Percentiles rank a stretch among this genome's conserved stretches.
Evolutionary conservation across 805 yeast genomes (phyloP).

Genomic region (Wickerhamiella sorbophila): DNA sequence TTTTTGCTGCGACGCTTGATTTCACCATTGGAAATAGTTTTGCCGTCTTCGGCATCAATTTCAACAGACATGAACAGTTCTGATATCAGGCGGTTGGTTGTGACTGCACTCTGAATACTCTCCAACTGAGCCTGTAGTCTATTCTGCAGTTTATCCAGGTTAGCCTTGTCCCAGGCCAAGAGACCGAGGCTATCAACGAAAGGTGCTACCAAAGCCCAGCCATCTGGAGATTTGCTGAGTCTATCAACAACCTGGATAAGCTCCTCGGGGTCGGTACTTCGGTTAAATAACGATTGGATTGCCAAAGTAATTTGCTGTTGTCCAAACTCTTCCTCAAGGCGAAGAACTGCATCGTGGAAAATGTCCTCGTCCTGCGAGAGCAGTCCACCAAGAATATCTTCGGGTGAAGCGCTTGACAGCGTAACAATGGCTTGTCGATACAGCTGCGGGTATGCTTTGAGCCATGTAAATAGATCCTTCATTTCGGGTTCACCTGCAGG

Average conservation of each 20-base stretch:
- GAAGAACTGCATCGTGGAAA: conserved; percentile 49
- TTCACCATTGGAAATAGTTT: conserved; percentile 13
- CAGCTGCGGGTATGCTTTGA: conserved; percentile 45
- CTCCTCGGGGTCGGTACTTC: conserved; percentile 10
- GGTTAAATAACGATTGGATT: conserved; percentile 17
- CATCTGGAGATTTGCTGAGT: conserved; percentile 34
- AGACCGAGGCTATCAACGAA: conserved; percentile 63
- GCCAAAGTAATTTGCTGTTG: conserved; percentile 26
- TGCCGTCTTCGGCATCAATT: conserved; percentile 11
- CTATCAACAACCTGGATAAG: conserved; percentile 28
- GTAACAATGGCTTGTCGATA: conserved; percentile 73
- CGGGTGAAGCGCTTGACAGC: conserved; percentile 51
- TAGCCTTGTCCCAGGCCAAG: conserved; percentile 44
- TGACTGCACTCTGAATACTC: conserved; percentile 18
- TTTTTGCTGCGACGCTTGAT: conserved; percentile 16
- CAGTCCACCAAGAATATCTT: conserved; percentile 50
- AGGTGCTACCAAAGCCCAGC: conserved; percentile 48
- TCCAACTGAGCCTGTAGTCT: conserved; percentile 37
- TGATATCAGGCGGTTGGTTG: conserved; percentile 16
- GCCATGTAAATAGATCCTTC: conserved; percentile 35
- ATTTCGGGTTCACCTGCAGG: conserved; percentile 37
- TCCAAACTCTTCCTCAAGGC: conserved; percentile 55
- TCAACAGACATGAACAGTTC: conserved; percentile 20
- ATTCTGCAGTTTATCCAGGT: conserved; percentile 32
- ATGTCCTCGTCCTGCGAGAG: conserved; percentile 44